phyloP scores from a whole-genome alignment of 176 grass and related monocot species.

The Aegilops bicornis region DNA sequence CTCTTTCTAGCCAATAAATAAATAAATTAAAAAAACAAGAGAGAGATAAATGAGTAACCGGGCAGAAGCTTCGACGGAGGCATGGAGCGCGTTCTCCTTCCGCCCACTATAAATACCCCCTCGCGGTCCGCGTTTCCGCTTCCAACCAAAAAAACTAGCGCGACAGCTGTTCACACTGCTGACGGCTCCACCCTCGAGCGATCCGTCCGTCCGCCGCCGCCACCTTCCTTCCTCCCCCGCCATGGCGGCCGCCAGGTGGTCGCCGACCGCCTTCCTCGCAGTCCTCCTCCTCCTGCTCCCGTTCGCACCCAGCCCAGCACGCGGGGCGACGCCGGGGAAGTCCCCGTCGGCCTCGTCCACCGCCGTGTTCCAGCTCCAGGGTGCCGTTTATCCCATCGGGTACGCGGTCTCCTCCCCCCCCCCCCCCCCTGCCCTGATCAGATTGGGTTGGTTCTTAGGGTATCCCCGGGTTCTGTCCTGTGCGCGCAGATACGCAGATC shows the following conservation, averaged over 20 bases:
- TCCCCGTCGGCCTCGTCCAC: conserved; percentile 33
- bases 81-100: not conserved
- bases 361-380: conserved; percentile 66
- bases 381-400: conserved; percentile 74
- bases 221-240: not conserved
- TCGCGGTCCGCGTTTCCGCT: not conserved
- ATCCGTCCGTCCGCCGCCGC: not conserved
- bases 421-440: not conserved
- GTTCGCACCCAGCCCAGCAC: not conserved
- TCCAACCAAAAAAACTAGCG: not conserved
- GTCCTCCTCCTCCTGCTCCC: conserved; percentile 5
- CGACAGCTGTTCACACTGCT: conserved; percentile 11
- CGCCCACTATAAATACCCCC: conserved; percentile 41
- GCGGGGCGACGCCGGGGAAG: conserved; percentile 28
- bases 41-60: not conserved
- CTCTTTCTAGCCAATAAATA: not conserved
- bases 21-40: not conserved
- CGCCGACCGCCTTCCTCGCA: not conserved
- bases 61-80: not conserved
- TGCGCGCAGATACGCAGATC: not conserved
- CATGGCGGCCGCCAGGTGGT: conserved; percentile 20
- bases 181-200: not conserved
- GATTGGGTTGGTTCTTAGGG: not conserved
- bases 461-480: not conserved
- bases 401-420: not conserved